Evolutionary conservation across 768 basidiomycete species (phyloP), one percentile per base, ranked within the genome.

Genomic region (Bullera alba): DNA sequence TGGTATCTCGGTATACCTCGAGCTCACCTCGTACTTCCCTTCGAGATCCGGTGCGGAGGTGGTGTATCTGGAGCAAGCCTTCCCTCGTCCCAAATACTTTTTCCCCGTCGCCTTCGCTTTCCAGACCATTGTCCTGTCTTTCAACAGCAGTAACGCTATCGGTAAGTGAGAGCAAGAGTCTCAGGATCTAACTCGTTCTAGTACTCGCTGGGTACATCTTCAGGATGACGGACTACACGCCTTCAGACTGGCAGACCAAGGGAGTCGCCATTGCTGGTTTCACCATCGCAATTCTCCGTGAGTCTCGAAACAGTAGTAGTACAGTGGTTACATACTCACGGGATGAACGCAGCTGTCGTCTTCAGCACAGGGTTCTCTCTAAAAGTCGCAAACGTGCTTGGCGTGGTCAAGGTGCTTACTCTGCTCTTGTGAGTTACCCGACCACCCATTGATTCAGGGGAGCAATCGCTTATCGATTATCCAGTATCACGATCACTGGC

Each of bases 71-170:
- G 57, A 60, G 45, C 54, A 58, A 32, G 58, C 52, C 2, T 60
- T 38, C 32, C 34, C 42, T 16, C 52, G 38, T 25, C 54, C 54
- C 1, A 46, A 54, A 36, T 63, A 57, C 39, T 57, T 63, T 36
- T 59, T 60, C 48, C 61, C 61, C 5, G 56, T 57, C 4, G 51
- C 61, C 12, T 63, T 54, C 30, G 61, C 61, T 1, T 51, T 56
- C 6, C 53, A 58, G 17, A 52, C 57, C n/a, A 42, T 58, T 12
- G 44, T 61, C 27, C 42, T 58, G 3, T 53, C 51, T 7, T 61
- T 58, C 45, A 47, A 27, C 26, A 55, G 57, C 29, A 59, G 54
- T 22, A 61, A 58, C 39, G 42, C 38, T 21, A 56, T 61, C 17
- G 46, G 60, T 61, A 22, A 46, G 53, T 42, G 22, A 28, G 19